Base-by-base conservation (phyloP, 2,329 filamentous ascomycete species). In the Clathrospora elynae region DNA sequence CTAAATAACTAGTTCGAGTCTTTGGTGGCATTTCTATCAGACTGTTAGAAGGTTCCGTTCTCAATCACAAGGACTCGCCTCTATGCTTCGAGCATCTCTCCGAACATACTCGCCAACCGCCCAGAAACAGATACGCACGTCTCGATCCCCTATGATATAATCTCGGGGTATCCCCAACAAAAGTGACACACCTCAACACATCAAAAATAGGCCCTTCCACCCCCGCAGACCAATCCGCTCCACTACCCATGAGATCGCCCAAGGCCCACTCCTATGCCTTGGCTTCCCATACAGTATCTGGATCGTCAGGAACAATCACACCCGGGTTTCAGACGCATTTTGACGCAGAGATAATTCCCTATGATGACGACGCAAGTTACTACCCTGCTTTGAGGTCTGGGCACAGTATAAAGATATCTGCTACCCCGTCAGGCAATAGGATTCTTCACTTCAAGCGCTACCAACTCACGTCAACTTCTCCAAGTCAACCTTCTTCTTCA, bases 271-370 rank as follows among this genome's bases (percentile, higher is more conserved):
- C 24, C 35, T 28, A 47, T 47, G 30, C 29, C 33, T 32, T 42
- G 23, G 16, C 47, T 41, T 46, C 48, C 57, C 29, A 64, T 60
- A 55, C 58, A 37, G 49, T 24, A 39, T 19, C 37, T 41, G 35
- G 51, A 51, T 45, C 49, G 43, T 58, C 57, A 64, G 64, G 62
- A 66, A 60, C 46, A 25, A 32, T 23, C 11, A 22, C 31, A 38
- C 53, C 57, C 65, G 65, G 64, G 66, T 68, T 70, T 70, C 65
- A 68, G 53, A 34, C 38, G 42, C 48, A 49, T 3, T 20, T 6
- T 33, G 37, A 32, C 14, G 28, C 37, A 29, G 29, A 46, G 52
- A 46, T 46, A 53, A 52, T 36, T 42, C 28, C 33, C 38, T 44
- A 42, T 39, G 46, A 22, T 14, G 46, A 44, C 24, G 35, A 20